phyloP scores from a whole-genome alignment of 192 early-diverging fungal species.

The Dispira simplex region DNA sequence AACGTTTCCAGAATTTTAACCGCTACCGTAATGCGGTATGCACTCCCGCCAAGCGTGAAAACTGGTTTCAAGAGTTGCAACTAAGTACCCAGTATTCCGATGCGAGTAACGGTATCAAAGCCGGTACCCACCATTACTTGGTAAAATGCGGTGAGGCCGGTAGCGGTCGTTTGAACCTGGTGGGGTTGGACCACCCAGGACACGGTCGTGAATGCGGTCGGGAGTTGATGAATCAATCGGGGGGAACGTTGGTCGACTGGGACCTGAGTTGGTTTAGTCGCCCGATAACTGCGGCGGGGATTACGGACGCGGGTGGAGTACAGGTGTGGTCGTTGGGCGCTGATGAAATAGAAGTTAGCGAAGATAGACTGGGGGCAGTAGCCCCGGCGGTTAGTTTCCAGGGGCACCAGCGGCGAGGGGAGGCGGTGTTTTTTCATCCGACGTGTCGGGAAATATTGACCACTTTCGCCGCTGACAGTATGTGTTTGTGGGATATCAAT shows the following conservation, averaged over 20 bases:
- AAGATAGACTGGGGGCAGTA: not conserved
- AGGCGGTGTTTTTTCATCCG: constrained; percentile 3
- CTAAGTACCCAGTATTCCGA: constrained; percentile 2
- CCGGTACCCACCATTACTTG: not conserved
- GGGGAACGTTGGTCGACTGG: constrained; percentile 2
- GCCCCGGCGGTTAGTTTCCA: not conserved
- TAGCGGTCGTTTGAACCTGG: not conserved
- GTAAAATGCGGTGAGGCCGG: constrained; percentile 1
- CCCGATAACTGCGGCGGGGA: not conserved
- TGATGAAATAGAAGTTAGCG: not conserved
- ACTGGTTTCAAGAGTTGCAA: constrained; percentile 7
- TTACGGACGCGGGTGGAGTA: not conserved
- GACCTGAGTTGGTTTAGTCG: not conserved
- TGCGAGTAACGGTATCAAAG: constrained; percentile 6
- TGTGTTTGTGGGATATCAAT: no score
- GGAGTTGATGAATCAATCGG: not conserved
- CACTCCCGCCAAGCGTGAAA: constrained; percentile 11
- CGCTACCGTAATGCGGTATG: constrained; percentile 7
- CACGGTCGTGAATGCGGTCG: not conserved
- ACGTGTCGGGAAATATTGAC: not conserved
- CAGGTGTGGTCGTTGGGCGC: not conserved
- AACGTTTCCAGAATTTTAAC: not conserved
- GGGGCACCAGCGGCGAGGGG: not conserved
- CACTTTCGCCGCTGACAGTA: not conserved
- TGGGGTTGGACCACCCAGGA: not conserved